A percentile compares a stretch with the other conserved stretches of the same genome.
Conservation (phyloP, 208 protist genomes). For the Trypanosoma platydactyli region DNA sequence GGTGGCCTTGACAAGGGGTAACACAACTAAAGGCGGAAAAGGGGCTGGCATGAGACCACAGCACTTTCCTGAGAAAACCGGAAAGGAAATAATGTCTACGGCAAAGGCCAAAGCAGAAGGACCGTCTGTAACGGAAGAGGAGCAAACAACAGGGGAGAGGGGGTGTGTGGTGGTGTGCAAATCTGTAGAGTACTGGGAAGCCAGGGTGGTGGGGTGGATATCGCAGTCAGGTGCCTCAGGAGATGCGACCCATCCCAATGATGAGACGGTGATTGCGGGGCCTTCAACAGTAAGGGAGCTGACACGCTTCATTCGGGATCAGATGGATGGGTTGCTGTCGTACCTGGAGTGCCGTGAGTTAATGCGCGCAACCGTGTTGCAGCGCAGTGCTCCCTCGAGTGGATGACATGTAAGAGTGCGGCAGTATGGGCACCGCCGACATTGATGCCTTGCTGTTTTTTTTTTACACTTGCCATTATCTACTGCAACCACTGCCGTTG, state of each 20-base stretch:
- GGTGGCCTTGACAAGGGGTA: not conserved
- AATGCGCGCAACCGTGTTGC: slow-evolving; percentile 57
- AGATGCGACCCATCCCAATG: not conserved
- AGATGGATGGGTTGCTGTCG: slow-evolving; percentile 36
- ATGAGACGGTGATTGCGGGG: not conserved
- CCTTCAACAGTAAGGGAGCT: slow-evolving; percentile 11
- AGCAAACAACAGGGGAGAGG: no score
- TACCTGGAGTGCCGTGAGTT: slow-evolving; percentile 76
- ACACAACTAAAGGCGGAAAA: not conserved
- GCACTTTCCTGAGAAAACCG: no score
- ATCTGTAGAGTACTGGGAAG: slow-evolving; percentile 33
- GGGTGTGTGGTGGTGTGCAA: not conserved
- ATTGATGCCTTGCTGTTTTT: not conserved
- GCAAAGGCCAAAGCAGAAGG: not conserved
- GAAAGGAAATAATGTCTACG: no score
- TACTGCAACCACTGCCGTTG: no score
- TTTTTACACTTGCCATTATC: no score
- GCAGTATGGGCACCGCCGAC: no score
- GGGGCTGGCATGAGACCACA: no score
- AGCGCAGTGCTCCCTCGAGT: slow-evolving; percentile 58
- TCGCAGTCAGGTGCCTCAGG: not conserved
- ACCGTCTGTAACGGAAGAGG: not conserved
- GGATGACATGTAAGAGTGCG: slow-evolving; percentile 27
- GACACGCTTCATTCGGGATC: slow-evolving; percentile 11
- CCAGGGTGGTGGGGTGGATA: slow-evolving; percentile 28